Evolutionary conservation across 768 basidiomycete species (phyloP), one percentile per base, ranked within the genome.

Genomic region (Tephrocybe sp.): DNA sequence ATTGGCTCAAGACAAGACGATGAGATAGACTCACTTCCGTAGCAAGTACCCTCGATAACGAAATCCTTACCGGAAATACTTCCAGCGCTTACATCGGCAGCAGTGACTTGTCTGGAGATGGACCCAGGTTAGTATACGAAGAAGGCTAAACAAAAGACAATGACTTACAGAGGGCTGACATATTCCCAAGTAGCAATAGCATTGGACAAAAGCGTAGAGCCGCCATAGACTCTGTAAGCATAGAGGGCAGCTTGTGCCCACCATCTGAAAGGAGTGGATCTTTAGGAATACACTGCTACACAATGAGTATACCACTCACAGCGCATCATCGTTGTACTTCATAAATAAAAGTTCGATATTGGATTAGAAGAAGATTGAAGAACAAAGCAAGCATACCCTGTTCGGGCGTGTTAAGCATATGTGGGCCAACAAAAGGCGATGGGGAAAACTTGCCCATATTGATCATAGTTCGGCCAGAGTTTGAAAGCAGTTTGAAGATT

Each of bases 211-310:
- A 79, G 60, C 23, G 65, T 71, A 2, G 60, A 49, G 54, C 79
- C 73, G n/a, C 62, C 63, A 48, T 80, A 81, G 3, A 75, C 75
- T 47, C 74, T 69, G 56, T 76, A 73, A 6, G 70, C 77, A 45
- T 79, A 78, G 36, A 75, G 58, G 0, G 77, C 74, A n/a, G 78
- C 72, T 50, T 70, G 72, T 3, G 76, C 79, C 79, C 79, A 80
- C 79, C 78, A 81, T 52, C 77, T 72, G 33, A 7, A 0, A 6
- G 11, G 17, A 7, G 8, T 30, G 33, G 12, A 32, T 17, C 22
- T 5, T 14, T 13, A 14, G 26, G 16, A 12, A 39, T 43, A 14
- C 38, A 16, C 16, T 30, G 44, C 16, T 3, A 34, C 26, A 22
- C 13, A 39, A 35, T 4, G 36, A 22, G 17, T 14, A 6, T 12